A percentile compares a stretch with the other conserved stretches of the same genome.
Conservation (phyloP, 2,329 filamentous ascomycete species). For the Fusarium sp. region DNA sequence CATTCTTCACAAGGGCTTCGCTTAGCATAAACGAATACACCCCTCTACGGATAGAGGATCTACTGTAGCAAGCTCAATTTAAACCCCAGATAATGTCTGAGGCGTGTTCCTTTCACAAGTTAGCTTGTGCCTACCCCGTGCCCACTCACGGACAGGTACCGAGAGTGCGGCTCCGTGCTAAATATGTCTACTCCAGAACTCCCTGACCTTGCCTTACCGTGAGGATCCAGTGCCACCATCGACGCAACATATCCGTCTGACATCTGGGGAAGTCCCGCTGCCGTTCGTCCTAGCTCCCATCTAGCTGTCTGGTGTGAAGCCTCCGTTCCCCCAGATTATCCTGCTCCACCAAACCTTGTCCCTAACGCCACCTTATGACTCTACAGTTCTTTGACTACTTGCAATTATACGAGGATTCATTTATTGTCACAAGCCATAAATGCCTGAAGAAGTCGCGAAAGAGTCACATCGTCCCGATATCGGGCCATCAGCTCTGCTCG, state of each 20-base stretch:
- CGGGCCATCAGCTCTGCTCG: conserved; percentile 12
- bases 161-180: conserved; percentile 38
- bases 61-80: conserved; percentile 5
- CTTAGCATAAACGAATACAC: not conserved
- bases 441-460: not conserved
- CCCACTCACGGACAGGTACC: conserved; percentile 37
- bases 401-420: conserved; percentile 1
- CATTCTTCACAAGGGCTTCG: not conserved
- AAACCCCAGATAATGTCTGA: conserved; percentile 1
- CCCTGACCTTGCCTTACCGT: not conserved
- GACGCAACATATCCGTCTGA: conserved; percentile 4
- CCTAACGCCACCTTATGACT: conserved; percentile 18
- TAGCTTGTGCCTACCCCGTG: conserved; percentile 8
- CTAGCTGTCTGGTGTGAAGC: conserved; percentile 4
- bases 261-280: conserved; percentile 24
- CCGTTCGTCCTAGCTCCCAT: conserved; percentile 41
- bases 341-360: conserved; percentile 11
- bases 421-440: not conserved
- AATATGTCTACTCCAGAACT: conserved; percentile 18
- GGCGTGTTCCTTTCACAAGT: not conserved
- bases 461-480: conserved; percentile 31
- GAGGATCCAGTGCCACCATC: not conserved
- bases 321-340: conserved; percentile 37
- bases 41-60: conserved; percentile 9
- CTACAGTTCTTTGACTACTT: conserved; percentile 4